Percentiles rank a stretch among this genome's conserved stretches.
phyloP scores from a whole-genome alignment of 2,329 filamentous ascomycete species.

The Hypomyces rosellus region DNA sequence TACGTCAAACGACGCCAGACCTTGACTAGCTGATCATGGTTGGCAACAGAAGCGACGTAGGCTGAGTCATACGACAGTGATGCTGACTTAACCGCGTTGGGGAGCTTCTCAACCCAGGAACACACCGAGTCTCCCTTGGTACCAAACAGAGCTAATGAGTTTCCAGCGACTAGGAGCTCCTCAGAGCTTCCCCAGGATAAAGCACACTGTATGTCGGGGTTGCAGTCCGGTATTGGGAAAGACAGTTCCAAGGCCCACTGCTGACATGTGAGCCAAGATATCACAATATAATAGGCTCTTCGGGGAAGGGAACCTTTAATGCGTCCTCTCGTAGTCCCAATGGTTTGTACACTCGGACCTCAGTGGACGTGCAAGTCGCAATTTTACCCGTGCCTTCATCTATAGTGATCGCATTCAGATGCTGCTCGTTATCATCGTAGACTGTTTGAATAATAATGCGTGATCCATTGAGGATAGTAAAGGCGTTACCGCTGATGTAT shows the following conservation, averaged over 20 bases:
- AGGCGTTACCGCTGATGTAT: conserved; percentile 84
- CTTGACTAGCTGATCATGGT: conserved; percentile 78
- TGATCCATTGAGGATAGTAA: conserved; percentile 73
- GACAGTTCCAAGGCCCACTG: conserved; percentile 61
- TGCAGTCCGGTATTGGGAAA: conserved; percentile 39
- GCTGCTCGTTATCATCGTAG: conserved; percentile 70
- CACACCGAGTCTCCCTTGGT: conserved; percentile 42
- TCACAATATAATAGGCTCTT: neutral
- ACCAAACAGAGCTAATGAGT: conserved; percentile 62
- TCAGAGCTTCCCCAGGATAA: conserved; percentile 85
- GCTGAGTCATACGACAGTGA: conserved; percentile 80
- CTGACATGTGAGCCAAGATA: conserved; percentile 16
- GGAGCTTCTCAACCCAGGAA: conserved; percentile 69
- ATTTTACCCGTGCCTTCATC: conserved; percentile 82
- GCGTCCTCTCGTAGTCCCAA: conserved; percentile 63
- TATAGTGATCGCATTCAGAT: conserved; percentile 69
- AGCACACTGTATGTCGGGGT: conserved; percentile 30
- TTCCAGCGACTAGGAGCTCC: conserved; percentile 75
- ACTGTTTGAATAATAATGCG: conserved; percentile 79
- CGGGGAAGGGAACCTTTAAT: conserved; percentile 53
- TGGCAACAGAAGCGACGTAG: conserved; percentile 75
- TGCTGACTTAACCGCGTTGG: conserved; percentile 67
- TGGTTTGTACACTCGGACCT: conserved; percentile 73
- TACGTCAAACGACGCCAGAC: conserved; percentile 87
- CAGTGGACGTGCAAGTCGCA: conserved; percentile 60